Conservation (phyloP, 176 grass and related monocot genomes). For the Oryza officinalis region DNA sequence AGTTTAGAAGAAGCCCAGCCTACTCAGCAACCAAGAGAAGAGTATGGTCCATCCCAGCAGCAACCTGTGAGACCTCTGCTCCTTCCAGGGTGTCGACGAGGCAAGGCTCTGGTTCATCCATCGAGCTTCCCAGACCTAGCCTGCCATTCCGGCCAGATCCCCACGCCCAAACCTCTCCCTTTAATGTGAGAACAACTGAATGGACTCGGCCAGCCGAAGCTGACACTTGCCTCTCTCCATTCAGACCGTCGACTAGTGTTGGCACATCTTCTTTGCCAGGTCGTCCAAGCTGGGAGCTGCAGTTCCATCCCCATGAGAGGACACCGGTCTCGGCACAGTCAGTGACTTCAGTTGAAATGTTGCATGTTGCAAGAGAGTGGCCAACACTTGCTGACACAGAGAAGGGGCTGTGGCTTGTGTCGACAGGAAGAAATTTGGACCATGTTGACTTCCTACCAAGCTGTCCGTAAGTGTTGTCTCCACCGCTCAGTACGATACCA, state of each 20-base stretch:
- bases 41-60: conserved; percentile 84
- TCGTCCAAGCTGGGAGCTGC: conserved; percentile 81
- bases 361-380: conserved; percentile 72
- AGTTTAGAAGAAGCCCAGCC: neutral
- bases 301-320: conserved; percentile 92
- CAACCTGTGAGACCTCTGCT: conserved; percentile 57
- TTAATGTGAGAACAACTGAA: conserved; percentile 57
- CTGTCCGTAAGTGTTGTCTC: conserved; percentile 82
- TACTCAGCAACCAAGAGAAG: conserved; percentile 65
- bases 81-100: conserved; percentile 67
- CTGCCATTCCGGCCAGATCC: conserved; percentile 81
- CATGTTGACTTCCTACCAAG: conserved; percentile 57
- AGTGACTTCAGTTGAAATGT: conserved; percentile 36
- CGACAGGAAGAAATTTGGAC: conserved; percentile 56
- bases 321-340: conserved; percentile 22
- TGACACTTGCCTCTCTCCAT: conserved; percentile 44
- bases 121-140: conserved; percentile 78
- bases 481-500: conserved; percentile 64
- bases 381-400: conserved; percentile 80
- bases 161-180: conserved; percentile 77
- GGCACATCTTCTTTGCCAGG: conserved; percentile 56
- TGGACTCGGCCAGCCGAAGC: conserved; percentile 78
- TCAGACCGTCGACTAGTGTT: conserved; percentile 49
- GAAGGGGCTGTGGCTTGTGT: conserved; percentile 44
- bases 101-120: conserved; percentile 75